Evolutionary conservation across 495 filamentous ascomycete species (phyloP), one percentile per base, ranked within the genome.

Genomic region (Aspergillus ostianus): DNA sequence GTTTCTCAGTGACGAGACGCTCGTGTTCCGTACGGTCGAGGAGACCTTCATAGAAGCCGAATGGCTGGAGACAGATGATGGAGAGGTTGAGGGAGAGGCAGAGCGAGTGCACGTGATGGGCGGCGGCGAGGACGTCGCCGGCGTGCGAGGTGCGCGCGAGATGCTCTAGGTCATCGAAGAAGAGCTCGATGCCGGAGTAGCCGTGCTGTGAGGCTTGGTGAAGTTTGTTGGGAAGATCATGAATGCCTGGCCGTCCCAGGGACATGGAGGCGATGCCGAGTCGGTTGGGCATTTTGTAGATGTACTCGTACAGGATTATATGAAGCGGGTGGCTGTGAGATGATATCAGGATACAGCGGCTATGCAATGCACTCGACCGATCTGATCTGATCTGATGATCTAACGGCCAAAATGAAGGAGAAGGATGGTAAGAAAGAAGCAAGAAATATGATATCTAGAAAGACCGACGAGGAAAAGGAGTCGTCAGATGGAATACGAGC

Each of bases 1-100:
- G 80, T 67, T 91, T 85, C 27, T 84, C 75, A 9, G 59, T 64
- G 20, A 92, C 72, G 10, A 84, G 75, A 27, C 72, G 61, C n/a
- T 71, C 71, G 62, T 89, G 86, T 53, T 84, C 78, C 7, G 71
- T 60, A 12, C 87, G 82, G 75, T 92, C 87, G 12, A 86, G 48
- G 0, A 92, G 79, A 3, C 90, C 90, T 64, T 92, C 89, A 74
- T 90, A 92, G 73, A 91, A 85, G 73, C 82, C 81, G 72, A 93
- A 92, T 12, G 90, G 90, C 69, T 93, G 89, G 3, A 93, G 79
- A 57, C 87, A 87, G 63, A 93, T 75, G 60, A 92, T 85, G 45
- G 71, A 70, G 55, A 93, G 77, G 19, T 71, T 67, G 47, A 86
- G 79, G 2, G 77, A 77, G 47, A 81, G 72, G 70, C 88, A 91